Evolutionary conservation across 805 yeast species (phyloP).

Genomic region (Danielozyma ontarioensis): DNA sequence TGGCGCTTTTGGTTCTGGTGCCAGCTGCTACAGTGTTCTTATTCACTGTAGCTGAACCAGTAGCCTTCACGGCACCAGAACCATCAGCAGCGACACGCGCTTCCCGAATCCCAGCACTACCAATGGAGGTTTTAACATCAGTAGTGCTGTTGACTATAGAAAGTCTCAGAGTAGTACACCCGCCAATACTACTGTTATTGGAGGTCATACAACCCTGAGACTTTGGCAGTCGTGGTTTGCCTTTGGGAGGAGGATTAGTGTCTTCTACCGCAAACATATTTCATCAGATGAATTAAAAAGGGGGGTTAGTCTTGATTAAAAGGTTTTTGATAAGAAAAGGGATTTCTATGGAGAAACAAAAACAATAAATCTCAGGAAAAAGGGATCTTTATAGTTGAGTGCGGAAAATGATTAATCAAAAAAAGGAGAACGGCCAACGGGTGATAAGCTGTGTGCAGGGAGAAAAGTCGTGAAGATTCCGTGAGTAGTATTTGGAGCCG

Average conservation of each 20-base stretch:
- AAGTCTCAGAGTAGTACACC: background rate
- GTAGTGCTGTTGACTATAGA: background rate
- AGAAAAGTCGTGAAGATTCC: too few relatives aligned
- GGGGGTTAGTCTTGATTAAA: background rate
- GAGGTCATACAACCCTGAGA: slow-evolving; percentile 21
- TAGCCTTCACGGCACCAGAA: background rate
- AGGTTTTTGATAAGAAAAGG: too few relatives aligned
- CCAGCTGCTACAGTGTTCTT: background rate
- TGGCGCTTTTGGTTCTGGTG: background rate
- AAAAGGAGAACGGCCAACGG: too few relatives aligned
- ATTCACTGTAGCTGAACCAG: background rate
- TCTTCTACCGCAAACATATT: slow-evolving; percentile 25
- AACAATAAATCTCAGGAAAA: too few relatives aligned
- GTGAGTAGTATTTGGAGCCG: too few relatives aligned
- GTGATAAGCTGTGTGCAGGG: too few relatives aligned
- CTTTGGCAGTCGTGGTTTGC: slow-evolving; percentile 36
- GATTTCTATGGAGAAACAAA: too few relatives aligned
- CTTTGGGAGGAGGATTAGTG: slow-evolving; percentile 24
- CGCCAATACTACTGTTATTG: background rate
- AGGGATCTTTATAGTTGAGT: too few relatives aligned
- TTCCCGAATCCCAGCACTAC: slow-evolving; percentile 5
- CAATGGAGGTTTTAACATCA: slow-evolving; percentile 7
- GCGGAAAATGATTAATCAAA: too few relatives aligned
- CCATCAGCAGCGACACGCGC: slow-evolving; percentile 10
- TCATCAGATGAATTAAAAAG: slow-evolving; percentile 4